Conservation (phyloP, 345 rosid species). For the Adansonia digitata region DNA sequence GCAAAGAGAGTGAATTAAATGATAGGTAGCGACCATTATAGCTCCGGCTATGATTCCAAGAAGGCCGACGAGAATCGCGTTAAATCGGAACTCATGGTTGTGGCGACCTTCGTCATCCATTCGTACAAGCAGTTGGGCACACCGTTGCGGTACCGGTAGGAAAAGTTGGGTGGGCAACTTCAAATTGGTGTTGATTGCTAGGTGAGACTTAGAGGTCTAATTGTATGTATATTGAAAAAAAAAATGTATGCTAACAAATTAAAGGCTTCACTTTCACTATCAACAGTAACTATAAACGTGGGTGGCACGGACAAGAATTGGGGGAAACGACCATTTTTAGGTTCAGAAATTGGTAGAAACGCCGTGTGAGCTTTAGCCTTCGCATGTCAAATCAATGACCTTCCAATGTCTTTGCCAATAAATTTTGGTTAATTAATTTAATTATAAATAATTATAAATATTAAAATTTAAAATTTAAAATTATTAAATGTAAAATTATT, state of each 20-base stretch:
- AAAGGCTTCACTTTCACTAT: background rate
- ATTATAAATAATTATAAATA: no score
- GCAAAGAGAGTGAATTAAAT: constrained; percentile 23
- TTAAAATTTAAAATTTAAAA: no score
- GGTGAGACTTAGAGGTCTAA: background rate
- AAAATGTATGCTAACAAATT: background rate
- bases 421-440: background rate
- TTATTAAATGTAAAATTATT: no score
- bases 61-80: constrained; percentile 29
- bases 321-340: background rate
- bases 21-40: constrained; percentile 32
- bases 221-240: background rate
- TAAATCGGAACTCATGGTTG: background rate
- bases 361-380: background rate
- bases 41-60: constrained; percentile 41
- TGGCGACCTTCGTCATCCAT: constrained; percentile 21
- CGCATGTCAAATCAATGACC: background rate
- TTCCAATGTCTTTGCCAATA: background rate
- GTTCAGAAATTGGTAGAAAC: background rate
- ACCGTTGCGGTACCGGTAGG: background rate
- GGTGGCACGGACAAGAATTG: constrained; percentile 10
- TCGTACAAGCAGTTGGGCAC: background rate
- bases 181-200: background rate
- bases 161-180: background rate
- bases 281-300: background rate